Conservation (phyloP, 257 asterid genomes). For the Rubia yunnanensis region DNA sequence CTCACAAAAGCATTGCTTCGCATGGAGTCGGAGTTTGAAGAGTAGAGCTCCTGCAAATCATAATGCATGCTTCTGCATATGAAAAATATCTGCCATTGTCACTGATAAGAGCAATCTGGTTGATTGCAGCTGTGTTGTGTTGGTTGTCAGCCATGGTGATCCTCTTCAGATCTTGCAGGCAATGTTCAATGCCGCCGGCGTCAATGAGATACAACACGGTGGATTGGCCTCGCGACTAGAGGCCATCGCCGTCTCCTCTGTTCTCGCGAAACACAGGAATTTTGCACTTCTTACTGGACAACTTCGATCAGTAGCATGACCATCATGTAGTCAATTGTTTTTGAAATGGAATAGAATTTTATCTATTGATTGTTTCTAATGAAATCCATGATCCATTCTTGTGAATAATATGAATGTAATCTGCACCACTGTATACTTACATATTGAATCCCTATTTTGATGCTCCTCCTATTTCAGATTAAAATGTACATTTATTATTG, state of each 20-base stretch:
- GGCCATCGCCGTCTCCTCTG: slow-evolving; percentile 42
- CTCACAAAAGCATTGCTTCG: slow-evolving; percentile 52
- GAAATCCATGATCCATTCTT: too few relatives aligned
- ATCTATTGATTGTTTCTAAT: too few relatives aligned
- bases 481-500: too few relatives aligned
- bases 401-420: too few relatives aligned
- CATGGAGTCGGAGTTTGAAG: slow-evolving; percentile 62
- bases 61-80: background rate
- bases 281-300: slow-evolving; percentile 75
- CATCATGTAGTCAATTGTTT: too few relatives aligned
- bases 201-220: slow-evolving; percentile 8
- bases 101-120: background rate
- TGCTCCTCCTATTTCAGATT: too few relatives aligned
- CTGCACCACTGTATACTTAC: too few relatives aligned
- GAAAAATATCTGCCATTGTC: background rate
- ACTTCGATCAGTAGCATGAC: slow-evolving; percentile 34
- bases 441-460: too few relatives aligned
- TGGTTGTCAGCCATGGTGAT: slow-evolving; percentile 92
- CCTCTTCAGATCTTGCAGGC: slow-evolving; percentile 96
- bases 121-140: slow-evolving; percentile 50
- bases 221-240: slow-evolving; percentile 43
- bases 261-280: slow-evolving; percentile 73
- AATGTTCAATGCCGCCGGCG: slow-evolving; percentile 39
- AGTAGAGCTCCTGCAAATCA: too few relatives aligned
- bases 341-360: too few relatives aligned